Conservation (phyloP, 192 early-diverging fungal genomes). For the Coemansia sp. region DNA sequence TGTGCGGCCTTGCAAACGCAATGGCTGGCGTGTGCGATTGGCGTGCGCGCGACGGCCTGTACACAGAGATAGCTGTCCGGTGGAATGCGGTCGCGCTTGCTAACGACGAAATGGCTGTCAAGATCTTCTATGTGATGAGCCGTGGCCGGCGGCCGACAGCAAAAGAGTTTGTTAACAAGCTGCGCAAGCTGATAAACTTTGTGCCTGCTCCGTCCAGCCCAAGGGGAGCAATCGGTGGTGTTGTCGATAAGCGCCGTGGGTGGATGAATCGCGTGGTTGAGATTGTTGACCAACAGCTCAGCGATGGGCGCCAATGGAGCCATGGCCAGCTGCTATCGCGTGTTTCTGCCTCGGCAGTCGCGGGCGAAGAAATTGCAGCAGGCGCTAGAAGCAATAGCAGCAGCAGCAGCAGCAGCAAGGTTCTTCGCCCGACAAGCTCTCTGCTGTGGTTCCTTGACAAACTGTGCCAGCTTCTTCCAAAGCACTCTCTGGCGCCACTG, state of each 20-base stretch:
- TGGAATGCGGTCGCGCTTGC: conserved; percentile 25
- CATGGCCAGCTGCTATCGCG: conserved; percentile 53
- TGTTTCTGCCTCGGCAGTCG: conserved; percentile 10
- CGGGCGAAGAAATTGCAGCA: too few relatives aligned
- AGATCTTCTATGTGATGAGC: conserved; percentile 47
- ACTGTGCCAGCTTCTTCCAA: conserved; percentile 30
- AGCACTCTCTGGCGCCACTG: conserved; percentile 8
- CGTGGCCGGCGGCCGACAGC: conserved; percentile 36
- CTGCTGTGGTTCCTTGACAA: conserved; percentile 34
- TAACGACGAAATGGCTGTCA: conserved; percentile 28
- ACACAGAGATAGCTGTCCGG: conserved; percentile 30
- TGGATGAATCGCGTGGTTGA: conserved; percentile 76
- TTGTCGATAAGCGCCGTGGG: conserved; percentile 48
- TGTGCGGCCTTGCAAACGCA: conserved; percentile 87
- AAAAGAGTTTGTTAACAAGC: conserved; percentile 21
- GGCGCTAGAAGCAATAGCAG: too few relatives aligned
- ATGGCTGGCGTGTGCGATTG: conserved; percentile 89
- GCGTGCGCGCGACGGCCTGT: conserved; percentile 73
- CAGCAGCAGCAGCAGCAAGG: background rate
- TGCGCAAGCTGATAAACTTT: conserved; percentile 27
- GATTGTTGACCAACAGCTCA: conserved; percentile 78
- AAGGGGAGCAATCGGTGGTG: background rate
- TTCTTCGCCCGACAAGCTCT: conserved; percentile 22
- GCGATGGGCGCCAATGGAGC: conserved; percentile 62
- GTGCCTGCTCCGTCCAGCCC: conserved; percentile 7